Percentiles rank a stretch among this genome's conserved stretches.
Evolutionary conservation across 2,329 filamentous ascomycete genomes (phyloP).

Genomic region (Zopfia rhizophila): DNA sequence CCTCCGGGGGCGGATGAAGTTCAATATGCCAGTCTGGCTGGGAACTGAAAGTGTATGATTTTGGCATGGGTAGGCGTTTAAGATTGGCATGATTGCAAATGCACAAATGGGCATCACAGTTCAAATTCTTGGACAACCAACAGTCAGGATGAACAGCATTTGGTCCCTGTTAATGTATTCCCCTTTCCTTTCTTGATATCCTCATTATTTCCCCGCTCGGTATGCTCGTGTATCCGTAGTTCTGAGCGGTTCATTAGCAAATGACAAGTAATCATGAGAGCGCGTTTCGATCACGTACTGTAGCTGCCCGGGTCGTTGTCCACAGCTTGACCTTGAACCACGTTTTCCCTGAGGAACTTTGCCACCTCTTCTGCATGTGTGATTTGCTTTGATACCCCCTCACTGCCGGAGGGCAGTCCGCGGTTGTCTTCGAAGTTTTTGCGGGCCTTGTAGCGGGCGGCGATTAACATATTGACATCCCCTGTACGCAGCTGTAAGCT

Average conservation of each 20-base stretch:
- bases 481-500: conserved; percentile 61
- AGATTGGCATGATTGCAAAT: conserved; percentile 14
- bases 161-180: conserved; percentile 48
- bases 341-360: conserved; percentile 79
- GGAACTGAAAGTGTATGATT: conserved; percentile 67
- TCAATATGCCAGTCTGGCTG: conserved; percentile 85
- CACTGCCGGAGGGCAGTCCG: conserved; percentile 65
- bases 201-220: conserved; percentile 92
- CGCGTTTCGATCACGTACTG: conserved; percentile 61
- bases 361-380: conserved; percentile 85
- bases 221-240: conserved; percentile 88
- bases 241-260: conserved; percentile 62
- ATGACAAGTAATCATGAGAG: neutral
- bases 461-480: conserved; percentile 73
- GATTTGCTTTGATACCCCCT: conserved; percentile 72
- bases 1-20: conserved; percentile 83
- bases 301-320: conserved; percentile 64
- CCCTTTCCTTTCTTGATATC: conserved; percentile 74
- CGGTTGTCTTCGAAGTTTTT: conserved; percentile 76
- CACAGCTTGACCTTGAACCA: conserved; percentile 80
- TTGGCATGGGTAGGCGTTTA: conserved; percentile 37
- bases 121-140: conserved; percentile 31
- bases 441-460: conserved; percentile 78
- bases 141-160: conserved; percentile 52
- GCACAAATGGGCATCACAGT: conserved; percentile 44